A percentile compares a stretch with the other conserved stretches of the same genome.
phyloP scores from a whole-genome alignment of 345 rosid species.

The Eucalyptus cloeziana region DNA sequence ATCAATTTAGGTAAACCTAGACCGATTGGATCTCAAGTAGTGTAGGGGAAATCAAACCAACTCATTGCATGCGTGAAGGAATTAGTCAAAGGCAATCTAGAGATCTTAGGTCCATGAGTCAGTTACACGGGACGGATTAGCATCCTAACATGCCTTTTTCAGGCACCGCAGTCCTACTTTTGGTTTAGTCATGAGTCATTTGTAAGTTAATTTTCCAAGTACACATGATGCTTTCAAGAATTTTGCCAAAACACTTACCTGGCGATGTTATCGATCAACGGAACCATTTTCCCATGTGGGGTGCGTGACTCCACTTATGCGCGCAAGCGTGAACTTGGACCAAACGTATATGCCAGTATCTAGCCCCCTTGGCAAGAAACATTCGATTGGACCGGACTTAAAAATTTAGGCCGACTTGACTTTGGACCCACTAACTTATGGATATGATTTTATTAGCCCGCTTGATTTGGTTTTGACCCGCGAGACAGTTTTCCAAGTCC shows the following conservation, averaged over 20 bases:
- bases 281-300: neutral
- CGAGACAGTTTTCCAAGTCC: neutral
- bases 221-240: neutral
- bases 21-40: neutral
- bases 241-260: neutral
- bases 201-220: too few relatives aligned
- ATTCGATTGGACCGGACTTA: neutral
- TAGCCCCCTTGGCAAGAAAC: neutral
- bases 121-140: fast-evolving
- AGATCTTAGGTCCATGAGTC: neutral
- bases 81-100: neutral
- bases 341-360: too few relatives aligned
- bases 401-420: neutral
- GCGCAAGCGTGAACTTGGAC: too few relatives aligned
- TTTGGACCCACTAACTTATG: neutral
- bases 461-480: neutral
- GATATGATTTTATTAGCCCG: neutral
- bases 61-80: neutral
- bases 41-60: neutral
- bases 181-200: neutral
- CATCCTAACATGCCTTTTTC: neutral
- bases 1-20: neutral
- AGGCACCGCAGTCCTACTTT: neutral
- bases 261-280: neutral
- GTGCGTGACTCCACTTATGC: too few relatives aligned